A percentile compares a stretch with the other conserved stretches of the same genome.
These are phyloP conservation scores for Prunus campanulata DNA, from an alignment of 306 rosid genomes.

Conservation along the genomic window DNA sequence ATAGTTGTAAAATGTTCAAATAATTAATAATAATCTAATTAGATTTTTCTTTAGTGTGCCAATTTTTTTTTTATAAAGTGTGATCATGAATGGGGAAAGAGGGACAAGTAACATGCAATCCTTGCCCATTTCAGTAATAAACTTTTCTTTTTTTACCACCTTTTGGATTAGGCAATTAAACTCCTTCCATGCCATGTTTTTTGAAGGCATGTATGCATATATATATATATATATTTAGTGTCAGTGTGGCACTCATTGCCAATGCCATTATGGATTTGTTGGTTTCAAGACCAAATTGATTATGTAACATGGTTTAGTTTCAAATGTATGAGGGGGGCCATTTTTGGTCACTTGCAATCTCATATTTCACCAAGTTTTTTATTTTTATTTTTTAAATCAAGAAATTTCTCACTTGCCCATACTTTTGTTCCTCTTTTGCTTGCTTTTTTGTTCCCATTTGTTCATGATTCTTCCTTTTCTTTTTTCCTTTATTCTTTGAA, in stretches of 20 bases:
- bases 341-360: constrained; percentile 14
- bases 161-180: constrained; percentile 9
- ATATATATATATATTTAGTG: neutral
- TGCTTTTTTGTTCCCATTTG: neutral
- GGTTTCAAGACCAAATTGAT: constrained; percentile 22
- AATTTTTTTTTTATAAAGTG: constrained; percentile 37
- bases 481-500: neutral
- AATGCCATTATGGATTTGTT: constrained; percentile 24
- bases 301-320: constrained; percentile 16
- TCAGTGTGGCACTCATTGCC: constrained; percentile 20
- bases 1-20: constrained; percentile 23
- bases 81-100: constrained; percentile 52
- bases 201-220: neutral
- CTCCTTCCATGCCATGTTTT: neutral
- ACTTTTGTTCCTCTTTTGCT: neutral
- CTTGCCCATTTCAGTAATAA: constrained; percentile 43
- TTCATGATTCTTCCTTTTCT: neutral
- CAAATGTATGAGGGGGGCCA: constrained; percentile 15
- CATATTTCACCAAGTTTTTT: neutral
- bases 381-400: no score
- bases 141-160: constrained; percentile 40
- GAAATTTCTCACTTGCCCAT: no score
- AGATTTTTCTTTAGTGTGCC: neutral
- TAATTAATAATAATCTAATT: constrained; percentile 18
- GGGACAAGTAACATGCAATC: constrained; percentile 67